phyloP scores from a whole-genome alignment of 179 eudicot species.

The Silene coronaria region DNA sequence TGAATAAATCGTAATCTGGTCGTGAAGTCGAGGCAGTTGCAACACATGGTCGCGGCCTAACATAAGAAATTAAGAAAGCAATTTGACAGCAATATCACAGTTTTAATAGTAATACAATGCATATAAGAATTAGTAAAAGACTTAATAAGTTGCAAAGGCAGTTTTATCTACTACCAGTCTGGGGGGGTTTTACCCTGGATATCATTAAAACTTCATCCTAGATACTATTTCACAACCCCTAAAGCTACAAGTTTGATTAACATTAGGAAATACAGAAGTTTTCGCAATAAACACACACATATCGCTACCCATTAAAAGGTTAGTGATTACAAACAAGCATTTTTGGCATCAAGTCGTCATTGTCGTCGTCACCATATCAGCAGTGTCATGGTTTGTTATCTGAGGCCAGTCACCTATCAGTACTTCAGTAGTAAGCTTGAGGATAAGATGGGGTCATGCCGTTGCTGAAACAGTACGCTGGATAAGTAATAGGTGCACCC shows the following conservation, averaged over 20 bases:
- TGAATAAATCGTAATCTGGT: not conserved
- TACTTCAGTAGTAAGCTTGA: slow-evolving; percentile 86
- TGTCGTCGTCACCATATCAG: slow-evolving; percentile 47
- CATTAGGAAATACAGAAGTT: slow-evolving; percentile 38
- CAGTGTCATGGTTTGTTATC: slow-evolving; percentile 47
- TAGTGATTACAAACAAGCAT: slow-evolving; percentile 72
- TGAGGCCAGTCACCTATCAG: slow-evolving; percentile 53
- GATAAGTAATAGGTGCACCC: slow-evolving; percentile 57
- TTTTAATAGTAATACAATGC: slow-evolving; percentile 15
- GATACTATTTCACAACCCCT: slow-evolving; percentile 48
- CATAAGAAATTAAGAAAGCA: not conserved
- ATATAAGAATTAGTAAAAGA: slow-evolving; percentile 19
- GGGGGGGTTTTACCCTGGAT: slow-evolving; percentile 31
- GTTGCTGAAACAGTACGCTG: slow-evolving; percentile 59
- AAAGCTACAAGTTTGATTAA: slow-evolving; percentile 43
- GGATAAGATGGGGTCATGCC: slow-evolving; percentile 67
- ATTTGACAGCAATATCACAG: not conserved
- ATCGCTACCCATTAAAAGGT: slow-evolving; percentile 81
- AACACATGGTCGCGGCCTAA: no score
- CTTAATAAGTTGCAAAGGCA: slow-evolving; percentile 9
- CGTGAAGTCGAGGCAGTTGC: no score
- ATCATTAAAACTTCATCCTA: slow-evolving; percentile 44
- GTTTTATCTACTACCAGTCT: slow-evolving; percentile 29
- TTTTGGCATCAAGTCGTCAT: slow-evolving; percentile 31
- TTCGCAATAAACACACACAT: slow-evolving; percentile 70